phyloP scores from a whole-genome alignment of 139 green algal genomes.

The Asterochloris erici region DNA sequence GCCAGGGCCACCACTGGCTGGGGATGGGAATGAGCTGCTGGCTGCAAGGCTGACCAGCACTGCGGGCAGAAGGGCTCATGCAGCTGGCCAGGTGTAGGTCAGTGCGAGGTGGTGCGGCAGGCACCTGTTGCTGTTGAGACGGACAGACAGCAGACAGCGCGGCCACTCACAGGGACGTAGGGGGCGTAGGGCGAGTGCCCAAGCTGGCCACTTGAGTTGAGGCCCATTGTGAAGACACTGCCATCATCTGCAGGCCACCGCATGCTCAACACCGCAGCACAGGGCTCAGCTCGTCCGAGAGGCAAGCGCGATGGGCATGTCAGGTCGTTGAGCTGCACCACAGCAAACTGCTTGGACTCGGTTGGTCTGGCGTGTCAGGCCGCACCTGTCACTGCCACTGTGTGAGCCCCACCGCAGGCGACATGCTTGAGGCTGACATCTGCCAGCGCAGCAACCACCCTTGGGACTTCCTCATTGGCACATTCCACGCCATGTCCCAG shows the following conservation, averaged over 20 bases:
- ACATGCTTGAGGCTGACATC: not conserved
- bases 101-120: not conserved
- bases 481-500: not conserved
- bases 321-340: not conserved
- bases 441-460: not conserved
- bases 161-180: slow-evolving; percentile 7
- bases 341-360: not conserved
- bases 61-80: not conserved
- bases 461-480: not conserved
- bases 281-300: not conserved
- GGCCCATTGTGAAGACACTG: slow-evolving; percentile 58
- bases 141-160: not conserved
- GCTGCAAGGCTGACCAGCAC: not conserved
- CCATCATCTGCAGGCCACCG: slow-evolving; percentile 41
- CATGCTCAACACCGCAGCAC: not conserved
- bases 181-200: slow-evolving; percentile 30
- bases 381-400: slow-evolving; percentile 1
- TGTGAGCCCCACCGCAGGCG: slow-evolving; percentile 12
- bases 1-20: too few relatives aligned
- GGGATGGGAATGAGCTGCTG: too few relatives aligned
- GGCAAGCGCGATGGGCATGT: not conserved
- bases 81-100: too few relatives aligned
- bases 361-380: not conserved
- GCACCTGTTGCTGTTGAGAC: not conserved
- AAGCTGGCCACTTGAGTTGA: slow-evolving; percentile 67